Evolutionary conservation across 2,329 filamentous ascomycete genomes (phyloP).

Genomic region (Gaeumannomyces sp.): DNA sequence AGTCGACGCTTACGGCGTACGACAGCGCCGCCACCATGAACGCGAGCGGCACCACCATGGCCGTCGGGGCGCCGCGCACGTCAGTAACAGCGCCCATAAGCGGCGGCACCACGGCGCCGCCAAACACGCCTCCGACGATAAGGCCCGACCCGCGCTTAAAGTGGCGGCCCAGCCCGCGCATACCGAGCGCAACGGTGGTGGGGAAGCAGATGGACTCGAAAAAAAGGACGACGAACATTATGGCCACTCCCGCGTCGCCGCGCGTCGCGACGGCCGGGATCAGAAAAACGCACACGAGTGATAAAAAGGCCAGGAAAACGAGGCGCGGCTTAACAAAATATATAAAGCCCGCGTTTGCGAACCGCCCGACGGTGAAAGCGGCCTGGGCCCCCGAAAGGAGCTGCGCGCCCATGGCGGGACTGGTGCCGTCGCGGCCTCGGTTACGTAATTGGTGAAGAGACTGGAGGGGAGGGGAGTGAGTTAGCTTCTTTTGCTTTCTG

Average conservation of each 20-base stretch:
- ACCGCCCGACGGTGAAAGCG: conserved; percentile 65
- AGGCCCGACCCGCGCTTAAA: conserved; percentile 71
- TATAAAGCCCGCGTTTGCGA: conserved; percentile 62
- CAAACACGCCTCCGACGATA: conserved; percentile 64
- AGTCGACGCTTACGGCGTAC: conserved; percentile 59
- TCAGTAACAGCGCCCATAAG: conserved; percentile 65
- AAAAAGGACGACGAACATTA: conserved; percentile 67
- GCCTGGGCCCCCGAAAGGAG: conserved; percentile 71
- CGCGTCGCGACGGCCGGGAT: conserved; percentile 40
- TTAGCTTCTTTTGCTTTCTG: neutral
- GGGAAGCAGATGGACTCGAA: conserved; percentile 79
- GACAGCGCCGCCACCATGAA: conserved; percentile 53
- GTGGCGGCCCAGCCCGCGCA: conserved; percentile 68
- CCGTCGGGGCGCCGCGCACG: conserved; percentile 48
- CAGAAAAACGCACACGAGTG: conserved; percentile 57
- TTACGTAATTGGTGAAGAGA: conserved; percentile 67
- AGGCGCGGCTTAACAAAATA: conserved; percentile 57
- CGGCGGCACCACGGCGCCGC: conserved; percentile 68
- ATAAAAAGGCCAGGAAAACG: conserved; percentile 62
- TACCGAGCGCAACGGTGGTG: conserved; percentile 71
- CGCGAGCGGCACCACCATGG: conserved; percentile 59
- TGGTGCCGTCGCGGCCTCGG: conserved; percentile 50
- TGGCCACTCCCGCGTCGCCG: conserved; percentile 44
- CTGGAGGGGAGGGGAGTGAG: neutral
- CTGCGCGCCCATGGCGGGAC: conserved; percentile 49